Percentiles rank a stretch among this genome's conserved stretches.
Conservation (phyloP, 2,329 filamentous ascomycete genomes). For the Xylariales sp. region DNA sequence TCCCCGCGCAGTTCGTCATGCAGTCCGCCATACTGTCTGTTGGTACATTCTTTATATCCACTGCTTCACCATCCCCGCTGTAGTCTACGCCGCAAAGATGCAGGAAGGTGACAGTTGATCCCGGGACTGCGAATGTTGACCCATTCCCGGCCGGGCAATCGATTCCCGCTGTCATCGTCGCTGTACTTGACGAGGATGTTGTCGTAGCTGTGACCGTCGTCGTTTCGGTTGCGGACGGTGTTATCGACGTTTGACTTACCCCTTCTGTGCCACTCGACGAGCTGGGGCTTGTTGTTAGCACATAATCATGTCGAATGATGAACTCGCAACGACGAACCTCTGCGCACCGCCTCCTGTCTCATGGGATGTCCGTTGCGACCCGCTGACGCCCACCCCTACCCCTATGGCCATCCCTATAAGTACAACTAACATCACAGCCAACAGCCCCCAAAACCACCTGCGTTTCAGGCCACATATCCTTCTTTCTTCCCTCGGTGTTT, state of each 20-base stretch:
- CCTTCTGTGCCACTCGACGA: constrained; percentile 4
- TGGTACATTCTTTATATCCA: constrained; percentile 27
- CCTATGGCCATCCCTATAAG: constrained; percentile 25
- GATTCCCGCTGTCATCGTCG: constrained; percentile 15
- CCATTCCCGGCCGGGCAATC: constrained; percentile 40
- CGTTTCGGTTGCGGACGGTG: background rate
- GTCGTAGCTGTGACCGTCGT: constrained; percentile 5
- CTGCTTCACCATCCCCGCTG: constrained; percentile 25
- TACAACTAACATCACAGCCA: constrained; percentile 25
- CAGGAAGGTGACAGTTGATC: constrained; percentile 35
- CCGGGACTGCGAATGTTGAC: constrained; percentile 37
- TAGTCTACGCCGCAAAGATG: constrained; percentile 44
- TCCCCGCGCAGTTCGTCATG: constrained; percentile 39
- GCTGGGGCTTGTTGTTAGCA: too few species aligned
- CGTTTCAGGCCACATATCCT: constrained; percentile 25
- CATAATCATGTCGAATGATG: too few species aligned
- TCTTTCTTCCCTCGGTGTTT: constrained; percentile 12
- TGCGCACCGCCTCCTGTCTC: constrained; percentile 2
- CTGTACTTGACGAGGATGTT: constrained; percentile 10
- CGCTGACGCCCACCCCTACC: constrained; percentile 34
- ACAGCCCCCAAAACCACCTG: constrained; percentile 30
- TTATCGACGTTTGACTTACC: background rate
- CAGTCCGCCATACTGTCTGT: constrained; percentile 38
- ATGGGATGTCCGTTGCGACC: constrained; percentile 19
- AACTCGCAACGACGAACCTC: too few species aligned